phyloP scores from a whole-genome alignment of 164 flowering plant species.

The Magnolia changhungtana region DNA sequence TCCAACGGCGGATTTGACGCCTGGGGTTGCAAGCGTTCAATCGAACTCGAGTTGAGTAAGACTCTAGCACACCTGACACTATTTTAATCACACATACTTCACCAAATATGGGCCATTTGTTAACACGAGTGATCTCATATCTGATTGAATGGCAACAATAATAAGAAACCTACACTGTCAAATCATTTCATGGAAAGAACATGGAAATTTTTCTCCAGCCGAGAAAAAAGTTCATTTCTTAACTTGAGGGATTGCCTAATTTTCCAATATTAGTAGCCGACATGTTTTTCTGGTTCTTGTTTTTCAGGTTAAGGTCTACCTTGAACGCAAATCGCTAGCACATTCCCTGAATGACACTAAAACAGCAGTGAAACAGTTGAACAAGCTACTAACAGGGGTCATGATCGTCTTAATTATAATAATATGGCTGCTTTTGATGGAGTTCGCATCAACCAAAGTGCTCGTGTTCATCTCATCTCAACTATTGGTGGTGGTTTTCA shows the following conservation, averaged over 20 bases:
- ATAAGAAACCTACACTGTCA: background rate
- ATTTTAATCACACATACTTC: too few relatives aligned
- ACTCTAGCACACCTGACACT: too few relatives aligned
- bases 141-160: too few relatives aligned
- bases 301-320: conserved; percentile 67
- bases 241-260: background rate
- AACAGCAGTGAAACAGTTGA: conserved; percentile 82
- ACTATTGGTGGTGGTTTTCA: conserved; percentile 54
- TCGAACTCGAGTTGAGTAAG: too few relatives aligned
- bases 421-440: conserved; percentile 68
- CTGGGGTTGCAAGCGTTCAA: too few relatives aligned
- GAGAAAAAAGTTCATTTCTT: background rate
- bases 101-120: too few relatives aligned
- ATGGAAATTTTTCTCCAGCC: background rate
- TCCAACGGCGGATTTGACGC: too few relatives aligned
- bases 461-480: conserved; percentile 81
- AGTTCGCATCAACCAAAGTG: conserved; percentile 58
- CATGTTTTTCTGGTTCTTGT: conserved; percentile 1
- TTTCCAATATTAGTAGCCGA: background rate
- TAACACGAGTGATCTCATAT: too few relatives aligned
- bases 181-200: background rate
- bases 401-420: conserved; percentile 44
- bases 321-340: conserved; percentile 72
- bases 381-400: conserved; percentile 48
- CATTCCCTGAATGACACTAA: conserved; percentile 78